These are phyloP conservation scores for Pseudogymnoascus sp. DNA, from an alignment of 2,329 filamentous ascomycete species.

Conservation along the genomic window DNA sequence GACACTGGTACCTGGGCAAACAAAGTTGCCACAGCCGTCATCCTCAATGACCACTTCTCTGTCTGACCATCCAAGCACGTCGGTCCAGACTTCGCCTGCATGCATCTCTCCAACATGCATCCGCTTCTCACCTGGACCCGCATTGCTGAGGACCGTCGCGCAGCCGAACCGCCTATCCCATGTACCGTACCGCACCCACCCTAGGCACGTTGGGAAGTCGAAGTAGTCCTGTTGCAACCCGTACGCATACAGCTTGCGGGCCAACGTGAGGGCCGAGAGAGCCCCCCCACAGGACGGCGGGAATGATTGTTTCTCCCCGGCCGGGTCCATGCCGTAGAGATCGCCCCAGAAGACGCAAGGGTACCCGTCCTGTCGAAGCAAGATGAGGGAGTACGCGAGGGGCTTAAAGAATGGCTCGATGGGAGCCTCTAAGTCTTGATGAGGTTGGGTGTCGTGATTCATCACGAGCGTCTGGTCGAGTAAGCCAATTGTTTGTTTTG, in stretches of 20 bases:
- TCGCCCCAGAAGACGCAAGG: conserved; percentile 67
- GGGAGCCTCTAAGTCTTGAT: conserved; percentile 53
- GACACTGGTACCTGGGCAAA: conserved; percentile 45
- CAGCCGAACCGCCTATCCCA: conserved; percentile 41
- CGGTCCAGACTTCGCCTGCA: conserved; percentile 55
- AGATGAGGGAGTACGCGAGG: conserved; percentile 63
- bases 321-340: conserved; percentile 53
- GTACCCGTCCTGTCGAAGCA: conserved; percentile 54
- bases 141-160: conserved; percentile 50
- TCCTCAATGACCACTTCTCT: conserved; percentile 50
- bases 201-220: conserved; percentile 51
- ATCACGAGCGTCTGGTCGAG: conserved; percentile 51
- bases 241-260: conserved; percentile 59
- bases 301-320: conserved; percentile 37
- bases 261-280: conserved; percentile 52
- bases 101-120: conserved; percentile 56
- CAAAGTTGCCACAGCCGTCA: conserved; percentile 52
- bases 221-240: conserved; percentile 59
- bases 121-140: conserved; percentile 40
- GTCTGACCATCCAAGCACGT: conserved; percentile 48
- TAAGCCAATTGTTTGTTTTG: neutral
- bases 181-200: conserved; percentile 46
- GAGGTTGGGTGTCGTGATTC: conserved; percentile 64
- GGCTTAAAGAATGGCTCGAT: conserved; percentile 63
- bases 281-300: conserved; percentile 45